Evolutionary conservation across 2,329 filamentous ascomycete species (phyloP), one percentile per base, ranked within the genome.

Genomic region (Phaeosphaeriaceae sp.): DNA sequence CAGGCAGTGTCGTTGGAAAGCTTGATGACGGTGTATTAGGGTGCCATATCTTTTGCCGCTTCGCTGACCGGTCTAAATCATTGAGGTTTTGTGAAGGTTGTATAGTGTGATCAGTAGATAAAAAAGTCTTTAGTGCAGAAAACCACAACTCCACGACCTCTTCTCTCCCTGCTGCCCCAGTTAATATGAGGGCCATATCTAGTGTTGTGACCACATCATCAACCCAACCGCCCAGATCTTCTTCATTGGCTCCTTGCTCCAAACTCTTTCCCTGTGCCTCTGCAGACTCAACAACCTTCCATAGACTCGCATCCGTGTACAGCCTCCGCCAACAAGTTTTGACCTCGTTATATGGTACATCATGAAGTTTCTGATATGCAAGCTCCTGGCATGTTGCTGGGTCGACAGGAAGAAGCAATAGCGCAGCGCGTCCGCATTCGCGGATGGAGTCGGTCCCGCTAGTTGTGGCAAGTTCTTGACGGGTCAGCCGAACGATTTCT

Each of bases 171-270:
- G 66, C 66, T 6, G 63, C 68, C 6, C 46, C 89, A 0, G 89
- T 84, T 45, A 92, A 82, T 37, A 96, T 90, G 36, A 95, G 73
- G 0, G 88, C 87, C 70, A 86, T 85, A 63, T 97, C 92, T 2
- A 97, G 79, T 1, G 81, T 74, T 44, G 81, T 79, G 28, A 96
- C 82, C 2, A 88, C 77, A 1, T 78, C 70, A 28, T 83, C 79
- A 3, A 92, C 66, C 72, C 79, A 83, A 26, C 74, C 61, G 28
- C 60, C 55, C n/a, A 20, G 29, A 6, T 60, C 40, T 15, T 51
- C 40, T 30, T 48, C 47, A 3, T 73, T 55, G 34, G 59, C 52
- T 7, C 57, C 40, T 23, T 47, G 6, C 18, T 29, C 37, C 30
- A 41, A 47, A 46, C 44, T 26, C 30, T 42, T n/a, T 2, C 45